A percentile compares a stretch with the other conserved stretches of the same genome.
These are phyloP conservation scores for Yarrowia divulgata DNA, from an alignment of 805 yeast genomes.

Conservation along the genomic window DNA sequence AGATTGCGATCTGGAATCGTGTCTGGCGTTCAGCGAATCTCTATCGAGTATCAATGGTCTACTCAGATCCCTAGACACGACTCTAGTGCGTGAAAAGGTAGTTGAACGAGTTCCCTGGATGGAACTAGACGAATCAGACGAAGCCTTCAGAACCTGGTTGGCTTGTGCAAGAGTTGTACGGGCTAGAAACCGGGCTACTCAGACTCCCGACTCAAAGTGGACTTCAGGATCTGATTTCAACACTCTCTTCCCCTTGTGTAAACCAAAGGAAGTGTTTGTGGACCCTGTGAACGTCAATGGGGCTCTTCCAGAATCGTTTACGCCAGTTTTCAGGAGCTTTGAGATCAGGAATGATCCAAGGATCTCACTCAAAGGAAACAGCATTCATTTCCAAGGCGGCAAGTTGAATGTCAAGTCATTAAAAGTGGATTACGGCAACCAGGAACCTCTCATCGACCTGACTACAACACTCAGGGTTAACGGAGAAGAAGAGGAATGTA, in stretches of 20 bases:
- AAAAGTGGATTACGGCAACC: not conserved
- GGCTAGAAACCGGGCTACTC: not conserved
- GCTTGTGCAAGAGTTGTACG: conserved; percentile 4
- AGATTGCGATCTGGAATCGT: not conserved
- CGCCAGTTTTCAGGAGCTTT: not conserved
- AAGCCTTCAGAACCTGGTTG: not conserved
- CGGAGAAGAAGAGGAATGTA: not conserved
- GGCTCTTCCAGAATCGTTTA: not conserved
- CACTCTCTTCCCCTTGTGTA: not conserved
- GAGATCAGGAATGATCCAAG: not conserved
- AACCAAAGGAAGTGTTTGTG: not conserved
- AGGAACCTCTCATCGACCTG: too few relatives aligned
- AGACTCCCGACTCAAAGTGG: too few relatives aligned
- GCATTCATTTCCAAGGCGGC: not conserved
- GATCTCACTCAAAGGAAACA: not conserved
- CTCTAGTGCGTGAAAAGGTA: not conserved
- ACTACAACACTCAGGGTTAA: too few relatives aligned
- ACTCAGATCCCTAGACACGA: not conserved
- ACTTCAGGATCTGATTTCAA: not conserved
- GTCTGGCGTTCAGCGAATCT: not conserved
- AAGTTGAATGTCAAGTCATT: not conserved
- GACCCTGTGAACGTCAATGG: not conserved
- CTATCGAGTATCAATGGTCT: not conserved
- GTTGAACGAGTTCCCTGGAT: conserved; percentile 11
- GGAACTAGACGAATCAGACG: not conserved